Evolutionary conservation across 768 basidiomycete genomes (phyloP).

Genomic region (Galerina marginata): DNA sequence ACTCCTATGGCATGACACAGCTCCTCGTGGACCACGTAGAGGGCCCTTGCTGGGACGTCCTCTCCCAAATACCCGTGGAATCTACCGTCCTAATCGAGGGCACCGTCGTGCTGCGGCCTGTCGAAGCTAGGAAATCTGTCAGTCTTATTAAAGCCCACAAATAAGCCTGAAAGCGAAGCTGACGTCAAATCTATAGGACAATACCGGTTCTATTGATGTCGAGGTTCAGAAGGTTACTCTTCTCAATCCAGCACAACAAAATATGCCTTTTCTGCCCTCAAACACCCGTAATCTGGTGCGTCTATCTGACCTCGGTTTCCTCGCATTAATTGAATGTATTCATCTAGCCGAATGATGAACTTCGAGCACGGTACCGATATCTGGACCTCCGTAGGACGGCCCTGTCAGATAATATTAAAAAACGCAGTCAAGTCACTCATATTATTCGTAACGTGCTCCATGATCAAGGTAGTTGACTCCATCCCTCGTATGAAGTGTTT

Average conservation of each 20-base stretch:
- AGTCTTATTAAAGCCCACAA: conserved; percentile 34
- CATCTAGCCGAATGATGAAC: conserved; percentile 80
- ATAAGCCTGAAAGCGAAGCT: conserved; percentile 22
- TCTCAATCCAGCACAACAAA: conserved; percentile 76
- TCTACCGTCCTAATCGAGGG: conserved; percentile 82
- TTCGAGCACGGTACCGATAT: conserved; percentile 85
- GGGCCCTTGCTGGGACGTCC: conserved; percentile 39
- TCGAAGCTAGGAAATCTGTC: conserved; percentile 65
- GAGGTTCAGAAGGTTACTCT: conserved; percentile 70
- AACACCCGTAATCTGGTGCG: conserved; percentile 77
- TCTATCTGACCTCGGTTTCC: conserved; percentile 24
- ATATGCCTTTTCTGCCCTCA: conserved; percentile 87
- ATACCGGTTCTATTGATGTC: conserved; percentile 82
- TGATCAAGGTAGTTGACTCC: conserved; percentile 58
- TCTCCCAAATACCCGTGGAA: conserved; percentile 74
- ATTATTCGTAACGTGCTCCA: conserved; percentile 75
- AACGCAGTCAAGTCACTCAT: conserved; percentile 82
- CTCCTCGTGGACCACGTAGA: conserved; percentile 66
- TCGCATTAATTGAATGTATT: conserved; percentile 14
- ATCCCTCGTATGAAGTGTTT: not conserved
- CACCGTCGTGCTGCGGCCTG: conserved; percentile 67
- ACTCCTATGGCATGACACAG: conserved; percentile 78
- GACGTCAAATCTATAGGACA: conserved; percentile 44
- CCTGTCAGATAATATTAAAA: conserved; percentile 80
- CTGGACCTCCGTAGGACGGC: conserved; percentile 83